These are phyloP conservation scores for Tetrahymena borealis DNA, from an alignment of 73 alveolate species.

Conservation along the genomic window DNA sequence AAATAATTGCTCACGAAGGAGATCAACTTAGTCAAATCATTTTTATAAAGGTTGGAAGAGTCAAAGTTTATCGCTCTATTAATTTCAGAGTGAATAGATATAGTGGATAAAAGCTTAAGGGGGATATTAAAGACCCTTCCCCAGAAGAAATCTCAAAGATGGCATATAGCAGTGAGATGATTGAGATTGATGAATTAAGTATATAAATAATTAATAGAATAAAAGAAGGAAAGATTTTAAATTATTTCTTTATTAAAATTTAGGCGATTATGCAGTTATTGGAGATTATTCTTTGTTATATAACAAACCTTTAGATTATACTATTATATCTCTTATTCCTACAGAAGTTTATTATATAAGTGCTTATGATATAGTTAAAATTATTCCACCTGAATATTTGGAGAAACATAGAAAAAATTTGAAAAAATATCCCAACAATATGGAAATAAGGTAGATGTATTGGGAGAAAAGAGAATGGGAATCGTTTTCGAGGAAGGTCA, in stretches of 20 bases:
- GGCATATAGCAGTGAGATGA: background rate
- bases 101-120: background rate
- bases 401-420: constrained; percentile 19
- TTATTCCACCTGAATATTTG: constrained; percentile 24
- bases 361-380: constrained; percentile 5
- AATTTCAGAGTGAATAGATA: background rate
- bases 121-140: background rate
- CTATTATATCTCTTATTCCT: constrained; percentile 22
- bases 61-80: background rate
- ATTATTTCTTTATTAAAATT: background rate
- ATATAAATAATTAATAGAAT: background rate
- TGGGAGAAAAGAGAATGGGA: constrained; percentile 40
- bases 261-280: constrained; percentile 34
- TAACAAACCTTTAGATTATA: constrained; percentile 19
- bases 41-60: background rate
- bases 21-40: background rate
- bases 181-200: background rate
- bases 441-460: constrained; percentile 6
- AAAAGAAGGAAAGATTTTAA: background rate
- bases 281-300: constrained; percentile 28
- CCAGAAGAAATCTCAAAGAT: background rate
- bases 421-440: constrained; percentile 33
- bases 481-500: background rate
- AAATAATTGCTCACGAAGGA: background rate
- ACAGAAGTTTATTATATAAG: constrained; percentile 35